Base-by-base conservation (phyloP, 768 basidiomycete species). In the Boletales sp. region DNA sequence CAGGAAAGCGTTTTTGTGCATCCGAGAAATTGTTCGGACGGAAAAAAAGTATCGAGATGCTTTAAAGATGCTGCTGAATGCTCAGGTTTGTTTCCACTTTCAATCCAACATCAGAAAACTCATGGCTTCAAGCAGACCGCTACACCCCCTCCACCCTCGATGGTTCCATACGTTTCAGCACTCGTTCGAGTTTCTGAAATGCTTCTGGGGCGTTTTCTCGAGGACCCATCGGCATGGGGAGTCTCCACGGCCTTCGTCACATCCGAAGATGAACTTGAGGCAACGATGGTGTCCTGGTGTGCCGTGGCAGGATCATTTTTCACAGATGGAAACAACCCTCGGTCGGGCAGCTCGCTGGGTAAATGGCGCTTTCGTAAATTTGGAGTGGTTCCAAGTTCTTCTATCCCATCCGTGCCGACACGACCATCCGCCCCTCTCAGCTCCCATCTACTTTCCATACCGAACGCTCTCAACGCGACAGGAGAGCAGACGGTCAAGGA, bases 171-270 rank as follows among this genome's bases (percentile, higher is more conserved):
- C 54, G 67, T 82, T 13, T 77, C 72, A 15, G 73, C 70, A 8
- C 74, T 87, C 11, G 69, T 82, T 32, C 57, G 61, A 15, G 77
- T 72, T 17, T 85, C 83, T 27, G 73, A 78, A 45, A 64, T 64
- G 15, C 69, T 85, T 37, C 55, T 83, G n/a, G 65, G 65, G 17
- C 66, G 67, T n/a, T 74, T 84, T 60, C 73, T 79, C 31, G 72
- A 74, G 39, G 83, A 86, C 47, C 85, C 84, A 13, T 84, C 82
- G 39, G 81, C 81, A 3, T 78, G 75, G 72, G 85, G 85, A 9
- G 78, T 86, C 29, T 78, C 82, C 11, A 71, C 74, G 6, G 80
- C 85, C 8, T 83, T 87, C 54, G 67, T 86, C 21, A 66, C 73
- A 0, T 71, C 69, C 42, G 76, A 82, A 57, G 73, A 77, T 24